Evolutionary conservation across 441 rosid species (phyloP).

Genomic region (Gossypium aridum): DNA sequence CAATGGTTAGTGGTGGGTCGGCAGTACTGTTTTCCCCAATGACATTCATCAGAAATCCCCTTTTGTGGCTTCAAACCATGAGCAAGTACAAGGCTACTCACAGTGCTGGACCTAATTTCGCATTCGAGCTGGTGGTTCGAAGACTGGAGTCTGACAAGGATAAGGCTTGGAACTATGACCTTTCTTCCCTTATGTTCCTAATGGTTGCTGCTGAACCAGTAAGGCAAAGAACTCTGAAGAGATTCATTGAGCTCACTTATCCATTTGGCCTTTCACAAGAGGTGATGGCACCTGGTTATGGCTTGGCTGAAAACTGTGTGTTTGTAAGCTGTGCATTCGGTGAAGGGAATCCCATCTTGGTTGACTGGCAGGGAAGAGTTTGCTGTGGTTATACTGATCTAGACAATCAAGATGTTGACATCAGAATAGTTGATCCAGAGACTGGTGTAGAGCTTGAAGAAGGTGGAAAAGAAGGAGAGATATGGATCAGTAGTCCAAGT

Average conservation of each 20-base stretch:
- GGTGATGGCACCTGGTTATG: conserved; percentile 77
- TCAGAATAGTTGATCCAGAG: conserved; percentile 50
- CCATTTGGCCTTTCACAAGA: conserved; percentile 58
- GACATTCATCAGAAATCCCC: conserved; percentile 58
- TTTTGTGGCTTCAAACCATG: conserved; percentile 56
- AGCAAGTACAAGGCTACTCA: conserved; percentile 58
- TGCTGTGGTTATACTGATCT: conserved; percentile 51
- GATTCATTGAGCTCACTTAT: conserved; percentile 48
- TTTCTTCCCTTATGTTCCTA: conserved; percentile 60
- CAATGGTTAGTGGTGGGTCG: conserved; percentile 63
- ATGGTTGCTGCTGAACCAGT: conserved; percentile 83
- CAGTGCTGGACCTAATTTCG: conserved; percentile 70
- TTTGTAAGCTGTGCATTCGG: conserved; percentile 73
- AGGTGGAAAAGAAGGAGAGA: conserved; percentile 61
- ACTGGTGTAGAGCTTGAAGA: conserved; percentile 35
- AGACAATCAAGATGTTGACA: conserved; percentile 41
- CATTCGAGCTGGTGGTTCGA: conserved; percentile 55
- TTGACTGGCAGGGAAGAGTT: conserved; percentile 71
- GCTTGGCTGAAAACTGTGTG: conserved; percentile 72
- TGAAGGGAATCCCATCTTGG: conserved; percentile 44
- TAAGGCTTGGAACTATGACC: conserved; percentile 34
- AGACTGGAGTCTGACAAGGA: conserved; percentile 47
- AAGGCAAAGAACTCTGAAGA: conserved; percentile 50
- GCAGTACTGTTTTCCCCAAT: conserved; percentile 56
- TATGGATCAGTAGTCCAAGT: conserved; percentile 67